Percentiles rank a stretch among this genome's conserved stretches.
phyloP scores from a whole-genome alignment of 2,329 filamentous ascomycete species.

The Phyllosticta citriasiana region DNA sequence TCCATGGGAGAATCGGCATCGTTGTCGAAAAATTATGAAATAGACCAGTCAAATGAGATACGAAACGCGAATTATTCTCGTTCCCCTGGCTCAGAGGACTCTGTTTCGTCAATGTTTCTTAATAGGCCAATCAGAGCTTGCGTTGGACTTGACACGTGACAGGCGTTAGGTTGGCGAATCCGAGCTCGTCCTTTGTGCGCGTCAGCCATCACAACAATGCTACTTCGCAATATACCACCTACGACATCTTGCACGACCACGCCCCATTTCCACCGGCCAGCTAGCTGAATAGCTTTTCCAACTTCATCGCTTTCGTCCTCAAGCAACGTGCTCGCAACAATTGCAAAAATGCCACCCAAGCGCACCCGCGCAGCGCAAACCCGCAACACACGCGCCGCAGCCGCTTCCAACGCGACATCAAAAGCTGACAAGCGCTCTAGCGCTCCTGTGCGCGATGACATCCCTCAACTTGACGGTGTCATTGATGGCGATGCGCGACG shows the following conservation, averaged over 20 bases:
- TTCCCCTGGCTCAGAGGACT: too few species aligned
- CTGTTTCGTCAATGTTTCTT: too few species aligned
- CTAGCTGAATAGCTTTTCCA: background rate
- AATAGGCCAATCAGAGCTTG: background rate
- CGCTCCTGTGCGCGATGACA: background rate
- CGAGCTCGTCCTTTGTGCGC: background rate
- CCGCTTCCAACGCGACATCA: background rate
- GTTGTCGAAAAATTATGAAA: background rate
- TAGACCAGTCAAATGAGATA: background rate
- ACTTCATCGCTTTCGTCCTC: background rate
- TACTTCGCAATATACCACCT: background rate
- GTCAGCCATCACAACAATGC: background rate
- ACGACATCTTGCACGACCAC: background rate
- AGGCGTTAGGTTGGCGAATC: background rate
- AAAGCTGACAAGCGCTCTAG: background rate
- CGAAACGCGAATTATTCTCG: background rate
- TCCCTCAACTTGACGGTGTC: background rate
- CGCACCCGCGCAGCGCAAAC: slow-evolving; percentile 12
- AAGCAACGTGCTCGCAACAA: background rate
- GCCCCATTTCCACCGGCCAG: background rate
- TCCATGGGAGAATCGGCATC: too few species aligned
- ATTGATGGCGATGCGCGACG: background rate
- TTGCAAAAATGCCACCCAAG: slow-evolving; percentile 3
- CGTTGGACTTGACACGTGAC: background rate
- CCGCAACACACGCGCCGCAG: slow-evolving; percentile 14